A percentile compares a stretch with the other conserved stretches of the same genome.
These are phyloP conservation scores for Neurospora sp. DNA, from an alignment of 495 filamentous ascomycete species.

Conservation along the genomic window DNA sequence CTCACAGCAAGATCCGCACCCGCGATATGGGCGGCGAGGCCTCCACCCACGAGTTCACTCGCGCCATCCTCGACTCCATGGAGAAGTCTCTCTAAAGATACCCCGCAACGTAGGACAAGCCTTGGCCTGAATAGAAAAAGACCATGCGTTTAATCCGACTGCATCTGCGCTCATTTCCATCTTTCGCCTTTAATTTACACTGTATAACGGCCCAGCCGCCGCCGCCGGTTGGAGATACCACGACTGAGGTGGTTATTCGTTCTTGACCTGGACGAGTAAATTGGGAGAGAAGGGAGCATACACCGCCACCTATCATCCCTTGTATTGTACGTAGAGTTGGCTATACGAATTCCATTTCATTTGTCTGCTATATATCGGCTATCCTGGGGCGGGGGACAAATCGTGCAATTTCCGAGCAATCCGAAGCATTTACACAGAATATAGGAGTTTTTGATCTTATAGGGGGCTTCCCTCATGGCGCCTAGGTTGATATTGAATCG, in stretches of 20 bases:
- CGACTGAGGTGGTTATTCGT: not conserved
- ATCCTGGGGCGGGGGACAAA: not conserved
- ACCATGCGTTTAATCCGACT: not conserved
- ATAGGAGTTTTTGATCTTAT: not conserved
- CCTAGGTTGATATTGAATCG: not conserved
- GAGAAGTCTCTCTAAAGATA: constrained; percentile 40
- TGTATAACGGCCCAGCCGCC: not conserved
- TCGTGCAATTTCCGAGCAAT: not conserved
- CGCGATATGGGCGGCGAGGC: constrained; percentile 88
- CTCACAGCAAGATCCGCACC: constrained; percentile 64
- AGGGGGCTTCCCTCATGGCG: not conserved
- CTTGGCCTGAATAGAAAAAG: not conserved
- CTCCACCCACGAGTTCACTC: constrained; percentile 90
- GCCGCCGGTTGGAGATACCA: not conserved
- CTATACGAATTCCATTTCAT: not conserved
- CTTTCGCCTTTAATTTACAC: not conserved
- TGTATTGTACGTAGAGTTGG: not conserved
- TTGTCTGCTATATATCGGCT: not conserved
- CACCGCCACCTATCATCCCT: not conserved
- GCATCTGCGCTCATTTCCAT: not conserved
- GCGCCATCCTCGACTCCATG: constrained; percentile 89
- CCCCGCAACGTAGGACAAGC: constrained; percentile 1
- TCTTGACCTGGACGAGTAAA: constrained; percentile 1
- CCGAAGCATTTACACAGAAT: not conserved
- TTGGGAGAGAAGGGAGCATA: not conserved